These are phyloP conservation scores for Seminavis robusta DNA, from an alignment of 108 stramenopile genomes.

Conservation along the genomic window DNA sequence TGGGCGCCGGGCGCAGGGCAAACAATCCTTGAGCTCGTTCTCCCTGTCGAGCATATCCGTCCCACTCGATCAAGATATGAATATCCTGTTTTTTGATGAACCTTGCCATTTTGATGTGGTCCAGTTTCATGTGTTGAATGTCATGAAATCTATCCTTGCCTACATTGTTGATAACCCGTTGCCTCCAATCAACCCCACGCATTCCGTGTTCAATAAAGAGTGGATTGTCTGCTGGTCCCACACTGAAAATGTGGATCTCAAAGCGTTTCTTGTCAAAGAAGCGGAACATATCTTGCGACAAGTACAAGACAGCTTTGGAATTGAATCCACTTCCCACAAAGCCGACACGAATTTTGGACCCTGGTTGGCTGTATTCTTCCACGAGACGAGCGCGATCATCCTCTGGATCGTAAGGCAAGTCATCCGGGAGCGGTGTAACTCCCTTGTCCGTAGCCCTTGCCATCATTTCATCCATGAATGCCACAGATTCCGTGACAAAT, in stretches of 20 bases:
- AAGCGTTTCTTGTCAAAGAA: constrained; percentile 71
- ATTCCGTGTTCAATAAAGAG: constrained; percentile 68
- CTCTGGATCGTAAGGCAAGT: constrained; percentile 60
- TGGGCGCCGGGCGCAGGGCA: constrained; percentile 73
- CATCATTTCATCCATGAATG: constrained; percentile 69
- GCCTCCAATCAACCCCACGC: constrained; percentile 85
- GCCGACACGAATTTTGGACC: constrained; percentile 45
- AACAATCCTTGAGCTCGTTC: constrained; percentile 78
- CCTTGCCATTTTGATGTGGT: constrained; percentile 69
- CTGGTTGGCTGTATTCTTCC: constrained; percentile 30
- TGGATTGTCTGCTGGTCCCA: constrained; percentile 62
- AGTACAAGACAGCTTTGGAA: constrained; percentile 80
- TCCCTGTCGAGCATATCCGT: constrained; percentile 82
- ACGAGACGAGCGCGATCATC: constrained; percentile 17
- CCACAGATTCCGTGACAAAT: constrained; percentile 67
- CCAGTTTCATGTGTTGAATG: constrained; percentile 36
- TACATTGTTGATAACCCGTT: constrained; percentile 63
- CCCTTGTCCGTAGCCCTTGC: constrained; percentile 30
- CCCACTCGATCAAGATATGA: constrained; percentile 84
- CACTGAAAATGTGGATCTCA: constrained; percentile 79
- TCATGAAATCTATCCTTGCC: constrained; percentile 85
- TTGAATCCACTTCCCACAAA: constrained; percentile 83
- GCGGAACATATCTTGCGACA: constrained; percentile 85
- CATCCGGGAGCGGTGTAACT: constrained; percentile 44
- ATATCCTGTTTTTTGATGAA: constrained; percentile 70